Percentiles rank a stretch among this genome's conserved stretches.
Conservation (phyloP, 257 asterid species). For the Primulina eburnea region DNA sequence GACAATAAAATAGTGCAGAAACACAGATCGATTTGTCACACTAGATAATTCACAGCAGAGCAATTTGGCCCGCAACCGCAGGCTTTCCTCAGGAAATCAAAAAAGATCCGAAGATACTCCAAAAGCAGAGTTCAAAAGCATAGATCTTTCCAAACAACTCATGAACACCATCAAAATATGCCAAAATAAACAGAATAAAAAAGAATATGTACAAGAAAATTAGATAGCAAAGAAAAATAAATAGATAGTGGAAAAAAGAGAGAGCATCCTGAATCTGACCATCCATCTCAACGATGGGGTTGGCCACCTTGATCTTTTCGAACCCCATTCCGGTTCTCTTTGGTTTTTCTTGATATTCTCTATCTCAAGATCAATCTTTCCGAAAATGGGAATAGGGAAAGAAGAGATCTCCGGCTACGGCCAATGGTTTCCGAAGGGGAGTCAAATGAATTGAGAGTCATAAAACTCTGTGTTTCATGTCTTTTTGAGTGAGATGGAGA, state of each 20-base stretch:
- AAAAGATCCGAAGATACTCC: not conserved
- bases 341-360: too few species aligned
- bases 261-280: constrained; percentile 76
- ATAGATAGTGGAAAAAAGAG: constrained; percentile 19
- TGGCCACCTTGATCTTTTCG: constrained; percentile 90
- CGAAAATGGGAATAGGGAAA: not conserved
- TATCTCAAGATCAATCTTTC: not conserved
- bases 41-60: not conserved
- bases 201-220: not conserved
- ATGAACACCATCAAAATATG: not conserved
- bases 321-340: constrained; percentile 44
- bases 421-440: not conserved
- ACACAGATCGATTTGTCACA: not conserved
- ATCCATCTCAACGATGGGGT: constrained; percentile 99
- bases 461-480: too few species aligned
- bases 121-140: not conserved
- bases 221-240: not conserved
- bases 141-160: not conserved
- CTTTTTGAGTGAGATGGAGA: too few species aligned
- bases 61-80: not conserved
- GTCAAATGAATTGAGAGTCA: too few species aligned
- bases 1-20: not conserved
- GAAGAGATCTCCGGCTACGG: not conserved
- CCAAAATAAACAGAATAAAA: too few species aligned
- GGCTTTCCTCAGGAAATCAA: not conserved